phyloP scores from a whole-genome alignment of 306 rosid species.

The Oemleria cerasiformis region DNA sequence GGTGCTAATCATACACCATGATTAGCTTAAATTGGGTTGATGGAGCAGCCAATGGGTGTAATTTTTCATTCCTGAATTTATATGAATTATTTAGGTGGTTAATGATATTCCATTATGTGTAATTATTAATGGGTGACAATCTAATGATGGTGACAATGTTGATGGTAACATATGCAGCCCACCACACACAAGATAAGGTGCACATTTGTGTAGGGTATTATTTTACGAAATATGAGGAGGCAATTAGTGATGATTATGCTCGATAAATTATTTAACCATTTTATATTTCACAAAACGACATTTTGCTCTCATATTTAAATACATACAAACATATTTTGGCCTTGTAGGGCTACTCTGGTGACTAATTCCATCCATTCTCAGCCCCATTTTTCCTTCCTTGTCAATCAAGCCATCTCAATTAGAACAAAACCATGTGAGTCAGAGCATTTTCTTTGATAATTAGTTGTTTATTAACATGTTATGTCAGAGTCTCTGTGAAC shows the following conservation, averaged over 20 bases:
- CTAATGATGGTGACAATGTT: conserved; percentile 16
- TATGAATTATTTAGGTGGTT: conserved; percentile 6
- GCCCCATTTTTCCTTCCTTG: neutral
- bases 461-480: too few relatives aligned
- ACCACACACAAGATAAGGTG: conserved; percentile 8
- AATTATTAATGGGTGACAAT: conserved; percentile 20
- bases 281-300: too few relatives aligned
- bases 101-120: conserved; percentile 16
- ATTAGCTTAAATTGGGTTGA: conserved; percentile 18
- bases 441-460: too few relatives aligned
- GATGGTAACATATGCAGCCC: conserved; percentile 6
- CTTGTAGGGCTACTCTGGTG: too few relatives aligned
- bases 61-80: conserved; percentile 6
- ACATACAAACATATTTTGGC: too few relatives aligned
- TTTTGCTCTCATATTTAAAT: too few relatives aligned
- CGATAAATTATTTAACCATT: too few relatives aligned
- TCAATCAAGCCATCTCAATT: too few relatives aligned
- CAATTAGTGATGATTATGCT: too few relatives aligned
- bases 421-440: too few relatives aligned
- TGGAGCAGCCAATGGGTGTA: conserved; percentile 14
- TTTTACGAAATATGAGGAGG: too few relatives aligned
- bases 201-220: neutral
- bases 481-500: neutral
- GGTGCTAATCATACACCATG: neutral
- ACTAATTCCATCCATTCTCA: neutral